Evolutionary conservation across 2,329 filamentous ascomycete genomes (phyloP), one percentile per base, ranked within the genome.

Genomic region (Alternaria sp.): DNA sequence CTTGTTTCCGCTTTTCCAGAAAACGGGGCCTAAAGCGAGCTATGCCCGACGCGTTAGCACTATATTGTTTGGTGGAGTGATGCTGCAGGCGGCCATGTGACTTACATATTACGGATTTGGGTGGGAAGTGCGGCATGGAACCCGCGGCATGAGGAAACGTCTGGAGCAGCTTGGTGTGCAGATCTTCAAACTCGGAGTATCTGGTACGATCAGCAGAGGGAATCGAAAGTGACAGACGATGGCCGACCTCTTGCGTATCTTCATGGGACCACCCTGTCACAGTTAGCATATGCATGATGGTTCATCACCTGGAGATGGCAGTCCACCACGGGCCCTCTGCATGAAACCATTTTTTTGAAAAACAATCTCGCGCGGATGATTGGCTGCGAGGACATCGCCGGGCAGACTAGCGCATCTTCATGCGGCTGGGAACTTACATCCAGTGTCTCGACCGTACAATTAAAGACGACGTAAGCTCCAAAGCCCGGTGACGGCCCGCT

Each of bases 381-480:
- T 72, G 69, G 69, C 50, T 67, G 56, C 63, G 57, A 59, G 49
- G 49, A 51, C 45, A 55, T 57, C 55, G 62, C 61, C 54, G 58
- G 52, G 59, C 65, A 49, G 61, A 28, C 63, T 60, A 59, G 64
- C 64, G 60, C 51, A 67, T 61, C 57, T 63, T 30, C 49, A 57
- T 70, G 67, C 65, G 64, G 66, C 63, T 54, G 62, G 59, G 65
- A 60, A 86, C 89, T 78, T 77, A 94, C 93, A 79, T 89, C 91
- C 54, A 98, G 83, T 4, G 93, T 97, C 78, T 96, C 90, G 47
- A 99, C 92, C 51, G 86, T 89, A 74, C 96, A 93, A 76, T 93
- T 96, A 92, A 93, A 99, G 8, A 97, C 93, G 2, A 97, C 93
- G 82, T 98, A 99, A 2, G 94, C 92, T n/a, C 95, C 95, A 51